Evolutionary conservation across 768 basidiomycete species (phyloP), one percentile per base, ranked within the genome.

Genomic region (Mycena haematopus): DNA sequence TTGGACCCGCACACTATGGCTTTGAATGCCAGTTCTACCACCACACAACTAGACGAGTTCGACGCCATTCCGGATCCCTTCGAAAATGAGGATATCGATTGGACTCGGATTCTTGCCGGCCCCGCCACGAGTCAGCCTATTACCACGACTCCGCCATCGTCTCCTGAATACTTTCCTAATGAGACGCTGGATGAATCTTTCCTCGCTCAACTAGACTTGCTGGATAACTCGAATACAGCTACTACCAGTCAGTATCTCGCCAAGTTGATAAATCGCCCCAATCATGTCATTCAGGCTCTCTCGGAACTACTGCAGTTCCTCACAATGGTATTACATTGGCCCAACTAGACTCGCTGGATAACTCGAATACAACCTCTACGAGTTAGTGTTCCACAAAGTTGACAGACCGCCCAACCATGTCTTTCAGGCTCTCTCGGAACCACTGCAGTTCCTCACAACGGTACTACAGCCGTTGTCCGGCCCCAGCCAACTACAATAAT

Each of bases 21-120:
- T 38, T 14, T 17, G 17, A 38, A 14, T 17, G 14, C 36, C 11
- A 14, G 6, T n/a, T n/a, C n/a, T 38, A 17, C 36, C 6, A 9
- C 3, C 45, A 13, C 38, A n/a, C 36, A 24, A 27, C 49, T 62
- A 57, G 84, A 88, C 68, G 82, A 86, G 57, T 90, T 83, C 59
- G 84, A 84, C 65, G 67, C 72, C 54, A 60, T 86, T 33, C 81
- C 80, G 0, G 87, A 88, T 68, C 80, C 82, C 24, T 84, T 87
- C 60, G 79, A 79, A 17, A 47, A 86, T 22, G 78, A 81, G 64
- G 83, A 81, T 62, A 77, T 84, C 27, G 77, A 84, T 67, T 84
- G 83, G 81, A 74, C 75, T 7, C 59, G 66, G 15, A 46, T 84
- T 15, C 72, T 82, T 3, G 67, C 72, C 31, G 63, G 56, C 29